A percentile compares a stretch with the other conserved stretches of the same genome.
phyloP scores from a whole-genome alignment of 2,329 filamentous ascomycete genomes.

The Penicillium psychrosexuale region DNA sequence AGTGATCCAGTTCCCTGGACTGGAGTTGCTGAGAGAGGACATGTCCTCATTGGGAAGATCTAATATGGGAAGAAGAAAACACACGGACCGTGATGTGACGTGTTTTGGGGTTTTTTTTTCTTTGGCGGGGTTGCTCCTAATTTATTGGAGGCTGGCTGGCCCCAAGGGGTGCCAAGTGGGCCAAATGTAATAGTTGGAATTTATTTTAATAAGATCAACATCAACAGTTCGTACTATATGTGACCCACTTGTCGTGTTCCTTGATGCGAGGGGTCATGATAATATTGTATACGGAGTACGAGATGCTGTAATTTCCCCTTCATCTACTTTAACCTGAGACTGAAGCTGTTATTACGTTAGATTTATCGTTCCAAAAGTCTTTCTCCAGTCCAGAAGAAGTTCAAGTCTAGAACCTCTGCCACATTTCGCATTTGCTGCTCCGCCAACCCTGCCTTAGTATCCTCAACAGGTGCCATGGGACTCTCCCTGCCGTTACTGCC shows the following conservation, averaged over 20 bases:
- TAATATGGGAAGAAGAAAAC: constrained; percentile 1
- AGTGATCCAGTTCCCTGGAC: constrained; percentile 29
- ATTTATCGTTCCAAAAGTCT: background rate
- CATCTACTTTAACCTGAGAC: background rate
- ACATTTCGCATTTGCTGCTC: no score
- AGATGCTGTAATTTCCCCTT: background rate
- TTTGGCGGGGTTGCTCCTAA: constrained; percentile 5
- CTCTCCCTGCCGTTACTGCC: background rate
- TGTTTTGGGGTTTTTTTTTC: background rate
- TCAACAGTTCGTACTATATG: background rate
- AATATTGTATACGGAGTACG: background rate
- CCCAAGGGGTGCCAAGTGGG: constrained; percentile 9
- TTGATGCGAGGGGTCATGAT: background rate
- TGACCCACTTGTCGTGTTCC: constrained; percentile 5
- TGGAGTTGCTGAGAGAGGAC: constrained; percentile 25
- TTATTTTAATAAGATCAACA: background rate
- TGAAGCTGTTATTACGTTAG: background rate
- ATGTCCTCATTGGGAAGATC: constrained; percentile 15
- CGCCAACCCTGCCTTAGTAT: no score
- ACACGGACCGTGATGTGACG: constrained; percentile 2
- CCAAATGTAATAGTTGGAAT: background rate
- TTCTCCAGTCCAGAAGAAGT: background rate
- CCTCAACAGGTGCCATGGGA: no score
- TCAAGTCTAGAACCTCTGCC: background rate
- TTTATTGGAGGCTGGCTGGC: constrained; percentile 1